Conservation (phyloP, 106 monocot genomes). For the Allium cepa region DNA sequence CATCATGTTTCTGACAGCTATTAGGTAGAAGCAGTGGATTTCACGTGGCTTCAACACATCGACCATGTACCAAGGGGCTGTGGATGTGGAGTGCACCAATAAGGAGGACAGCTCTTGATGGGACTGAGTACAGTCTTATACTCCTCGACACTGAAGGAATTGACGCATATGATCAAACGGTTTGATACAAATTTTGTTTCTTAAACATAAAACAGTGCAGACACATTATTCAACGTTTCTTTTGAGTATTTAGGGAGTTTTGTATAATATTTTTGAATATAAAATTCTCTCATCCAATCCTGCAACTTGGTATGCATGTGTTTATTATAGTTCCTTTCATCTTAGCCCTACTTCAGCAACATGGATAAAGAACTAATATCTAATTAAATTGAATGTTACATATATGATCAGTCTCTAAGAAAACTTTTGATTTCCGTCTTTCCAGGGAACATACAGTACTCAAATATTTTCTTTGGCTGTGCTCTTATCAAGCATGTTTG, state of each 20-base stretch:
- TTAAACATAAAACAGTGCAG: not conserved
- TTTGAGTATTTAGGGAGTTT: no score
- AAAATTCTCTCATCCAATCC: no score
- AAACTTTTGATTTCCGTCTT: not conserved
- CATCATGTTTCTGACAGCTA: conserved; percentile 37
- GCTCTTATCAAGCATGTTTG: conserved; percentile 90
- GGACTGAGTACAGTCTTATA: conserved; percentile 92
- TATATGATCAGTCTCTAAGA: not conserved
- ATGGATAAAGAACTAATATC: not conserved
- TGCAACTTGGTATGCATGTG: not conserved
- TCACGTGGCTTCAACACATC: conserved; percentile 65
- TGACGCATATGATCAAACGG: conserved; percentile 99
- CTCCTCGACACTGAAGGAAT: conserved; percentile 94
- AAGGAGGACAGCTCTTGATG: conserved; percentile 86
- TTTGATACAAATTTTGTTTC: conserved; percentile 20
- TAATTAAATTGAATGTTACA: not conserved
- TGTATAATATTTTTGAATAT: no score
- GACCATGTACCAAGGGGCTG: conserved; percentile 73
- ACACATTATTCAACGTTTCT: no score
- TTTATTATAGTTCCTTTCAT: conserved; percentile 1
- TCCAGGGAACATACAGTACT: conserved; percentile 89
- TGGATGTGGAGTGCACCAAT: conserved; percentile 94
- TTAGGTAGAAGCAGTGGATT: conserved; percentile 83
- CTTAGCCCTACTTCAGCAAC: conserved; percentile 1
- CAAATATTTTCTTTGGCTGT: conserved; percentile 96